Percentiles rank a stretch among this genome's conserved stretches.
These are phyloP conservation scores for Zopfia rhizophila DNA, from an alignment of 2,329 filamentous ascomycete species.

Conservation along the genomic window DNA sequence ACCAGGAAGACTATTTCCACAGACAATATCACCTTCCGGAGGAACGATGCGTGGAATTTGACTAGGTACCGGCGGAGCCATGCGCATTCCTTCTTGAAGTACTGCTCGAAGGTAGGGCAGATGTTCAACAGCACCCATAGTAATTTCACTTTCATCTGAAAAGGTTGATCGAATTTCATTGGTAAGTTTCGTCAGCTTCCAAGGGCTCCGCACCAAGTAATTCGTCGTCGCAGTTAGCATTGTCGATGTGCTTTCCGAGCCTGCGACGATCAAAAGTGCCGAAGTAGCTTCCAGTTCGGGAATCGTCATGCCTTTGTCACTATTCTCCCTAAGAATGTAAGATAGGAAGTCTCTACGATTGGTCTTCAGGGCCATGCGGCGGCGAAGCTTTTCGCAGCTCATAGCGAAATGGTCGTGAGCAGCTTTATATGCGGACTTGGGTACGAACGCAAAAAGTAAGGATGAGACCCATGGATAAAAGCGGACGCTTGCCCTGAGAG, in stretches of 20 bases:
- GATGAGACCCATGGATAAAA: too few species aligned
- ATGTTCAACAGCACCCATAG: conserved; percentile 3
- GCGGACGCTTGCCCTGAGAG: too few species aligned
- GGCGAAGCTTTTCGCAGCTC: too few species aligned
- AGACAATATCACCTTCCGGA: conserved; percentile 17
- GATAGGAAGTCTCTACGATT: not conserved
- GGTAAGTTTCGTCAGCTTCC: too few species aligned
- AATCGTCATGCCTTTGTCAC: conserved; percentile 16
- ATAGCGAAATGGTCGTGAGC: too few species aligned
- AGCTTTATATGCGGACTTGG: too few species aligned
- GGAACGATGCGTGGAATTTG: conserved; percentile 10
- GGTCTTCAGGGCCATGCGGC: not conserved
- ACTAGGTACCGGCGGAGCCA: conserved; percentile 20
- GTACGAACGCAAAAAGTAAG: too few species aligned
- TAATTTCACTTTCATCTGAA: conserved; percentile 19
- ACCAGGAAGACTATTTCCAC: conserved; percentile 11
- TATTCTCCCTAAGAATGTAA: conserved; percentile 2
- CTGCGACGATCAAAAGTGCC: conserved; percentile 28
- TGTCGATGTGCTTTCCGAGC: conserved; percentile 36
- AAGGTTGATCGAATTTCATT: too few species aligned
- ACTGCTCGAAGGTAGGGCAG: conserved; percentile 22
- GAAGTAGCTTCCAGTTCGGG: conserved; percentile 37
- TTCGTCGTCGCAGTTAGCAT: conserved; percentile 32
- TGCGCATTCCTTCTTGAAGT: conserved; percentile 18
- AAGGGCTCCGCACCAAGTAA: too few species aligned